Evolutionary conservation across 2,329 filamentous ascomycete genomes (phyloP).

Genomic region (Alternaria conjuncta): DNA sequence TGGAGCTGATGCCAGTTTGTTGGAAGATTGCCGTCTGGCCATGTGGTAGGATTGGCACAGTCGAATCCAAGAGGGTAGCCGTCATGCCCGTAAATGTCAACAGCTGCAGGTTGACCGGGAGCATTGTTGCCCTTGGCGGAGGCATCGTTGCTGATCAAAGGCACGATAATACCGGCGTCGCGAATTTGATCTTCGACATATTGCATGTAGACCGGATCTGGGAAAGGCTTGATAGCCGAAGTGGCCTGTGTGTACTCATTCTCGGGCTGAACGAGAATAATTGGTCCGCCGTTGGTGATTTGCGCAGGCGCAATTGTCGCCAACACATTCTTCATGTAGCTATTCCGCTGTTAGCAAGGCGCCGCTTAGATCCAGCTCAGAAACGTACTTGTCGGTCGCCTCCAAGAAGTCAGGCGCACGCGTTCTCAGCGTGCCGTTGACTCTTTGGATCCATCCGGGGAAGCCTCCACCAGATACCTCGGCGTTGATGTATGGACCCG

Average conservation of each 20-base stretch:
- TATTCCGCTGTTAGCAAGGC: slow-evolving; percentile 26
- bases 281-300: slow-evolving; percentile 81
- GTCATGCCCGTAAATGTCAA: slow-evolving; percentile 73
- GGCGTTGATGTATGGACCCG: slow-evolving; percentile 80
- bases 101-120: slow-evolving; percentile 63
- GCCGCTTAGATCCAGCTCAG: not conserved
- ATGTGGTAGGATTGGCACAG: slow-evolving; percentile 66
- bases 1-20: slow-evolving; percentile 63
- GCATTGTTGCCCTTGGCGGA: slow-evolving; percentile 66
- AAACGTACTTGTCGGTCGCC: slow-evolving; percentile 68
- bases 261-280: slow-evolving; percentile 81
- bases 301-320: slow-evolving; percentile 74
- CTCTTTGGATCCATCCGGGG: slow-evolving; percentile 77
- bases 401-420: slow-evolving; percentile 66
- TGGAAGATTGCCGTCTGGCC: slow-evolving; percentile 65
- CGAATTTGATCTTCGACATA: slow-evolving; percentile 73
- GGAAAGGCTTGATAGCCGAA: slow-evolving; percentile 61
- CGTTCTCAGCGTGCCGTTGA: slow-evolving; percentile 70
- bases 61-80: slow-evolving; percentile 66
- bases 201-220: slow-evolving; percentile 71
- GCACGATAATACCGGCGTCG: slow-evolving; percentile 73
- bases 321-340: slow-evolving; percentile 68
- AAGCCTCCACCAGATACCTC: slow-evolving; percentile 79
- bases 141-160: slow-evolving; percentile 78
- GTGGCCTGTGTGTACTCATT: slow-evolving; percentile 74